Conservation (phyloP, 805 yeast species). For the Tetrapisispora nanseiensis region DNA sequence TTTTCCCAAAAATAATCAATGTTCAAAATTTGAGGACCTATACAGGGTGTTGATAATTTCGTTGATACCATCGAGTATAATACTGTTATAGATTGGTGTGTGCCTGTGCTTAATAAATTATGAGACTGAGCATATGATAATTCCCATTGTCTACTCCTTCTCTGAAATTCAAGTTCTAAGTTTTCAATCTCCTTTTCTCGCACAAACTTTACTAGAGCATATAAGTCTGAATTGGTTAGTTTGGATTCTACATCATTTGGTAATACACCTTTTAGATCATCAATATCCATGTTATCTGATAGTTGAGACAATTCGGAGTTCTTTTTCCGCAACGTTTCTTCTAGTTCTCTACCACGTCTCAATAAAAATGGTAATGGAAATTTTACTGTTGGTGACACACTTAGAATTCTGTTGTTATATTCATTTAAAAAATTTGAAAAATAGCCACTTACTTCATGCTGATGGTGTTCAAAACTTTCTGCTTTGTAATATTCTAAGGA, state of each 20-base stretch:
- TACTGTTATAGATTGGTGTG: constrained; percentile 71
- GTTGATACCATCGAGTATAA: constrained; percentile 75
- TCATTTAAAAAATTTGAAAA: constrained; percentile 32
- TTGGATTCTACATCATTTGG: constrained; percentile 19
- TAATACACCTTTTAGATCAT: constrained; percentile 6
- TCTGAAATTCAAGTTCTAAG: constrained; percentile 25
- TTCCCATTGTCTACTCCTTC: constrained; percentile 56
- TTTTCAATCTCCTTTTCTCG: constrained; percentile 25
- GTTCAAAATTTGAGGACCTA: constrained; percentile 78
- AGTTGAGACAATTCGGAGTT: constrained; percentile 11
- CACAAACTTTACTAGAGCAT: constrained; percentile 26
- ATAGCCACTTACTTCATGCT: constrained; percentile 19
- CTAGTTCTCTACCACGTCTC: constrained; percentile 44
- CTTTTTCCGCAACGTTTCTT: constrained; percentile 29
- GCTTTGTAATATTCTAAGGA: constrained; percentile 32
- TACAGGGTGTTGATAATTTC: constrained; percentile 81
- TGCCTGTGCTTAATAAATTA: constrained; percentile 55
- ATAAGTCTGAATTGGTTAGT: constrained; percentile 26
- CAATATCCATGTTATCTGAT: constrained; percentile 19
- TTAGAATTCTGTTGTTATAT: constrained; percentile 46
- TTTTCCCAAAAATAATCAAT: constrained; percentile 86
- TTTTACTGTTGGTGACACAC: constrained; percentile 77
- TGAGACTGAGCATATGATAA: constrained; percentile 41
- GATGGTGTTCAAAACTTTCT: constrained; percentile 11
- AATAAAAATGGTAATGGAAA: constrained; percentile 63